phyloP scores from a whole-genome alignment of 441 rosid genomes.

The Gossypium aridum region DNA sequence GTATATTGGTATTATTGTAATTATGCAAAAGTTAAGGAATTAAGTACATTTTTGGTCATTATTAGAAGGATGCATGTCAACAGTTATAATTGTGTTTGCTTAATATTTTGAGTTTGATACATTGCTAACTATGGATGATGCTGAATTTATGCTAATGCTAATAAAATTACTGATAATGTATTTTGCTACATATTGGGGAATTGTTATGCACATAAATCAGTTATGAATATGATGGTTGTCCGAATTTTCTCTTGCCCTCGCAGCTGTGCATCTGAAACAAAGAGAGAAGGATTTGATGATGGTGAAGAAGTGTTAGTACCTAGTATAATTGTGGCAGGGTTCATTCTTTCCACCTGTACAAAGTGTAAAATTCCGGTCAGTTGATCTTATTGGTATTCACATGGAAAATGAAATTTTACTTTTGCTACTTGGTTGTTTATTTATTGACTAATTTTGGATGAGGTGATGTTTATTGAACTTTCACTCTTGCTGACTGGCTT shows the following conservation, averaged over 20 bases:
- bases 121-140: conserved; percentile 4
- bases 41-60: background rate
- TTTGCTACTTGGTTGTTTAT: conserved; percentile 9
- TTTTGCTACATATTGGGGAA: background rate
- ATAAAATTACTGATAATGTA: background rate
- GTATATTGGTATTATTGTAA: background rate
- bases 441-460: conserved; percentile 11
- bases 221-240: background rate
- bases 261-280: conserved; percentile 46
- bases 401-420: background rate
- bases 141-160: background rate
- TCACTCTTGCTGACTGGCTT: conserved; percentile 20
- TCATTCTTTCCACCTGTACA: conserved; percentile 58
- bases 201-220: background rate
- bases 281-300: conserved; percentile 40
- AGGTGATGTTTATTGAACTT: conserved; percentile 2
- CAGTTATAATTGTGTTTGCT: background rate
- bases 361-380: conserved; percentile 58
- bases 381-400: conserved; percentile 10
- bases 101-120: conserved; percentile 4
- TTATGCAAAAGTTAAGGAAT: background rate
- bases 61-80: background rate
- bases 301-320: conserved; percentile 38
- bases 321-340: conserved; percentile 63
- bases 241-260: conserved; percentile 18